Percentiles rank a stretch among this genome's conserved stretches.
Conservation (phyloP, 768 basidiomycete species). For the Tricholoma sp. region DNA sequence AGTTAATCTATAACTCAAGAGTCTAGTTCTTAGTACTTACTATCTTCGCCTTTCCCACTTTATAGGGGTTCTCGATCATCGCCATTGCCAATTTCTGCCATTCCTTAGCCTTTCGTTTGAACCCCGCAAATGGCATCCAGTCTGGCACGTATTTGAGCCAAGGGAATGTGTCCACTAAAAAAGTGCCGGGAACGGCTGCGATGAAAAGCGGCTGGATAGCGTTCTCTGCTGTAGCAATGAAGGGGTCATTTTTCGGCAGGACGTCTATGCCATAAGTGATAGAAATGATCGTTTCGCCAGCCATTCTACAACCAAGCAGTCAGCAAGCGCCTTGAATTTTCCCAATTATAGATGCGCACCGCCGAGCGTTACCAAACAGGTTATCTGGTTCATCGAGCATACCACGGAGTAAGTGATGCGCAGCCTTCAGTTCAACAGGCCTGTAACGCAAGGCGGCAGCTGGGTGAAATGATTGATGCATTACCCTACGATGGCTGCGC, state of each 20-base stretch:
- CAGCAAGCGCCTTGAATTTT: neutral
- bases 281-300: conserved; percentile 16
- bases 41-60: neutral
- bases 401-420: conserved; percentile 24
- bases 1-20: conserved; percentile 10
- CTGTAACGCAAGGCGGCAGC: conserved; percentile 9
- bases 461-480: conserved; percentile 17
- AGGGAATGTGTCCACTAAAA: conserved; percentile 17
- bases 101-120: conserved; percentile 33
- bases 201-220: conserved; percentile 11
- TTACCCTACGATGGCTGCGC: conserved; percentile 16
- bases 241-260: conserved; percentile 17
- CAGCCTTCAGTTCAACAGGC: conserved; percentile 19
- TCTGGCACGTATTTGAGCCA: conserved; percentile 23
- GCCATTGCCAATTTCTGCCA: conserved; percentile 21
- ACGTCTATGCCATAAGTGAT: conserved; percentile 20
- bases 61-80: conserved; percentile 1
- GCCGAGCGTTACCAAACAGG: conserved; percentile 27
- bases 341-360: conserved; percentile 21
- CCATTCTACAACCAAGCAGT: conserved; percentile 13
- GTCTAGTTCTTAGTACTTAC: neutral
- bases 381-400: conserved; percentile 28
- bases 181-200: conserved; percentile 16
- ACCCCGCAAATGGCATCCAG: conserved; percentile 29
- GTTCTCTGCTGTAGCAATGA: conserved; percentile 13